These are phyloP conservation scores for Pleomassaria siparia DNA, from an alignment of 2,329 filamentous ascomycete species.

Conservation along the genomic window DNA sequence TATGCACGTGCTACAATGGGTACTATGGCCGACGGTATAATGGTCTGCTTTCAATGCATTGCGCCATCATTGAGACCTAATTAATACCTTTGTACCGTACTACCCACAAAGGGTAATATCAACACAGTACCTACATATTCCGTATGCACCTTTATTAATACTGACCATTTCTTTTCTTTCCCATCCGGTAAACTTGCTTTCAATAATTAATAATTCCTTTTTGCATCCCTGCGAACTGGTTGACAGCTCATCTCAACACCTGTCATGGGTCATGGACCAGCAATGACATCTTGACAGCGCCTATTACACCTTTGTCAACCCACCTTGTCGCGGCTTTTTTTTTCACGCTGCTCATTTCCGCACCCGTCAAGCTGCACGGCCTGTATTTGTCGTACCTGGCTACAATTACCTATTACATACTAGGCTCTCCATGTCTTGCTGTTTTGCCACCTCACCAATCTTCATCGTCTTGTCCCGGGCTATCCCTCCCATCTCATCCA, in stretches of 20 bases:
- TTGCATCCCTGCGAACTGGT: not conserved
- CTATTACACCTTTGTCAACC: not conserved
- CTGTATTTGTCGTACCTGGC: not conserved
- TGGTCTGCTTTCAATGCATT: too few species aligned
- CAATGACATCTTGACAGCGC: not conserved
- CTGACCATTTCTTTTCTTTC: conserved; percentile 1
- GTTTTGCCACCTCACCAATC: not conserved
- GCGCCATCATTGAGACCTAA: too few species aligned
- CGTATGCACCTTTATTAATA: not conserved
- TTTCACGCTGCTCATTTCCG: not conserved
- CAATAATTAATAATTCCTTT: not conserved
- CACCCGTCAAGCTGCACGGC: not conserved
- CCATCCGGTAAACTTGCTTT: not conserved
- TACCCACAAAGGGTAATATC: too few species aligned
- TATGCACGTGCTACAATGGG: too few species aligned
- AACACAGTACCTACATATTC: conserved; percentile 3
- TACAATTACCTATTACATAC: too few species aligned
- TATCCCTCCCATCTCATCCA: not conserved
- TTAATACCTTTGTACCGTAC: too few species aligned
- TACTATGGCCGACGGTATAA: too few species aligned
- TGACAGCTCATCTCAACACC: not conserved
- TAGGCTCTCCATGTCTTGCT: not conserved
- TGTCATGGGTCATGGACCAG: not conserved
- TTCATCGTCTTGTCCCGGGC: too few species aligned
- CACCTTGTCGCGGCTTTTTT: not conserved